Evolutionary conservation across 2,329 filamentous ascomycete genomes (phyloP), one percentile per base, ranked within the genome.

Genomic region (Colletotrichum sansevieriae): DNA sequence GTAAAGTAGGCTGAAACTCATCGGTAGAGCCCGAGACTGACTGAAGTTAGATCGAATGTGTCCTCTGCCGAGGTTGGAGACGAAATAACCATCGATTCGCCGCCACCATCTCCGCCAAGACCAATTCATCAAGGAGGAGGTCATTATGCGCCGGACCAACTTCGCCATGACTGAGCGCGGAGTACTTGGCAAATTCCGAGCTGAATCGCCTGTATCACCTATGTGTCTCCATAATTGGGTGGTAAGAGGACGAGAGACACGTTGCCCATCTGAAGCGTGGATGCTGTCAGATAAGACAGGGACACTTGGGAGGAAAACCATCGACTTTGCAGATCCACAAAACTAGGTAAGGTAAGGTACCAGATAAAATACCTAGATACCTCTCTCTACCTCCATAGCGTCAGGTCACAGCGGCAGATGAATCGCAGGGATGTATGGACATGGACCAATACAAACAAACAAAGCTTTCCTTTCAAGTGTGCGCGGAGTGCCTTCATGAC

Each of bases 111-210:
- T 49, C 63, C 67, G 13, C 64, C 64, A 7, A 68, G 64, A 20
- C 67, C 67, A 10, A 47, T 70, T 20, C 67, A 70, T 46, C 67
- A 70, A 58, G 67, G 67, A n/a, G 67, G 67, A 2, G 67, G 67
- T 35, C 51, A 52, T 29, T 70, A 70, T 29, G 52, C 63, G 29
- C 57, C 64, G 2, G 59, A 54, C 9, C 67, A 63, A 35, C 51
- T 70, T 20, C 62, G 47, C 7, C 25, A 13, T 39, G 22, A 39
- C 37, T 12, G 51, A 13, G 22, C 41, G 13, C 6, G n/a, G 37
- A 33, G 25, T 3, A 44, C 7, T 29, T 57, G 54, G 13, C 11
- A 25, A 3, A 33, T 43, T 29, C 29, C 25, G 29, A n/a, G 56
- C 13, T 9, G 43, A 46, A 15, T 13, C 13, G 37, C 10, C 37